A percentile compares a stretch with the other conserved stretches of the same genome.
phyloP scores from a whole-genome alignment of 495 filamentous ascomycete species.

The Neohortaea acidophila region DNA sequence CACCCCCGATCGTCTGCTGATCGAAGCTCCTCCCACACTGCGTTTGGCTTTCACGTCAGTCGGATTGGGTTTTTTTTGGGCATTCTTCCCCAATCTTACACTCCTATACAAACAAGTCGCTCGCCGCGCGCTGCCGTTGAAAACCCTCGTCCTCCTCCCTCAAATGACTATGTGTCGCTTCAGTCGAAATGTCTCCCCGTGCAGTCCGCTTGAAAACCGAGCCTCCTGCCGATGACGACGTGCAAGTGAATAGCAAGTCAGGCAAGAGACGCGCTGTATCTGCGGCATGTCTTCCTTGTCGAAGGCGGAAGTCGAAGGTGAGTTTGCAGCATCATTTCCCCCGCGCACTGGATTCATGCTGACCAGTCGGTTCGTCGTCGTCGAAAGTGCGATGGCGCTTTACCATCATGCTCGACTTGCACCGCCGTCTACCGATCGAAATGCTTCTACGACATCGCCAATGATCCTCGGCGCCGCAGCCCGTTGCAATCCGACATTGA shows the following conservation, averaged over 20 bases:
- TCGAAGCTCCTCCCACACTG: too few species aligned
- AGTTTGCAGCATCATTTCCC: constrained; percentile 3
- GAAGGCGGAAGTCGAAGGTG: constrained; percentile 42
- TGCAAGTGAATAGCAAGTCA: constrained; percentile 4
- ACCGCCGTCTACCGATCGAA: constrained; percentile 34
- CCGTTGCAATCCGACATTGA: constrained; percentile 28
- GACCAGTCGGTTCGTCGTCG: neutral
- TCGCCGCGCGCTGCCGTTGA: too few species aligned
- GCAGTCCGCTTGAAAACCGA: constrained; percentile 14
- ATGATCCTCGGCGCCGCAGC: constrained; percentile 33
- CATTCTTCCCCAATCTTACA: too few species aligned
- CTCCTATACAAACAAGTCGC: too few species aligned
- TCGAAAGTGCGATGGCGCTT: constrained; percentile 34
- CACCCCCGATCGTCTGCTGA: too few species aligned
- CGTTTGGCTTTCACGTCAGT: too few species aligned
- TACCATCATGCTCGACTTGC: constrained; percentile 36
- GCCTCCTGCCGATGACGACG: constrained; percentile 4
- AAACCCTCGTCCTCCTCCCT: too few species aligned
- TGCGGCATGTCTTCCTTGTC: constrained; percentile 39
- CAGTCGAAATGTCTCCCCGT: constrained; percentile 19
- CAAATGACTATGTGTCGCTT: too few species aligned
- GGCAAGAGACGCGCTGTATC: constrained; percentile 34
- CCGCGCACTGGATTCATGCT: neutral
- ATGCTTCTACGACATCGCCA: constrained; percentile 34
- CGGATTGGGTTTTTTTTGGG: too few species aligned